Evolutionary conservation across 176 grass and related monocot genomes (phyloP).

Genomic region (Saccharum officinarum): DNA sequence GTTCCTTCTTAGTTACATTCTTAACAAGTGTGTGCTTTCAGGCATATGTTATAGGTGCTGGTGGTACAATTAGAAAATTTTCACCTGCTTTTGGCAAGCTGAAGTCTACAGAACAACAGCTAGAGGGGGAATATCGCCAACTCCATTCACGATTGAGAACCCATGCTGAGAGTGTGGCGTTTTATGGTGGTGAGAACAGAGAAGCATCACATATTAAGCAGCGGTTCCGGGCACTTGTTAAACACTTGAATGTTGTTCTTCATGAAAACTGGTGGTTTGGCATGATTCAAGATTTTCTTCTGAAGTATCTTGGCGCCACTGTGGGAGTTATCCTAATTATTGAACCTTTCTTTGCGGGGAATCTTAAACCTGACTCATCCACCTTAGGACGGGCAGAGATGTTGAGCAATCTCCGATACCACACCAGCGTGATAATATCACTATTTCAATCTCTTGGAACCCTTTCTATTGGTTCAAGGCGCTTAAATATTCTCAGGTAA

Average conservation of each 20-base stretch:
- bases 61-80: constrained; percentile 80
- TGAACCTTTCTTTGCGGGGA: constrained; percentile 95
- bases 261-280: constrained; percentile 99
- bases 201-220: constrained; percentile 88
- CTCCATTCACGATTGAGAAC: constrained; percentile 93
- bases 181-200: constrained; percentile 89
- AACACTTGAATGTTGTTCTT: constrained; percentile 82
- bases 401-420: constrained; percentile 96
- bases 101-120: constrained; percentile 93
- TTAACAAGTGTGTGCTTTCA: constrained; percentile 45
- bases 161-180: constrained; percentile 94
- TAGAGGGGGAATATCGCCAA: constrained; percentile 95
- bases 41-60: constrained; percentile 97
- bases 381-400: constrained; percentile 98
- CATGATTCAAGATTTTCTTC: constrained; percentile 98
- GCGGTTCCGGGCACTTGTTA: constrained; percentile 69
- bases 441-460: constrained; percentile 95
- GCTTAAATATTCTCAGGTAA: constrained; percentile 93
- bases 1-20: neutral
- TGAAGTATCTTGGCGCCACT: constrained; percentile 98
- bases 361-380: constrained; percentile 78
- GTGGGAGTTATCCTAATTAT: constrained; percentile 90
- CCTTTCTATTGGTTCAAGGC: constrained; percentile 84
- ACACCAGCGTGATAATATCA: constrained; percentile 98
- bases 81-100: constrained; percentile 92